Base-by-base conservation (phyloP, 2,329 filamentous ascomycete genomes). In the Fusarium sp. region DNA sequence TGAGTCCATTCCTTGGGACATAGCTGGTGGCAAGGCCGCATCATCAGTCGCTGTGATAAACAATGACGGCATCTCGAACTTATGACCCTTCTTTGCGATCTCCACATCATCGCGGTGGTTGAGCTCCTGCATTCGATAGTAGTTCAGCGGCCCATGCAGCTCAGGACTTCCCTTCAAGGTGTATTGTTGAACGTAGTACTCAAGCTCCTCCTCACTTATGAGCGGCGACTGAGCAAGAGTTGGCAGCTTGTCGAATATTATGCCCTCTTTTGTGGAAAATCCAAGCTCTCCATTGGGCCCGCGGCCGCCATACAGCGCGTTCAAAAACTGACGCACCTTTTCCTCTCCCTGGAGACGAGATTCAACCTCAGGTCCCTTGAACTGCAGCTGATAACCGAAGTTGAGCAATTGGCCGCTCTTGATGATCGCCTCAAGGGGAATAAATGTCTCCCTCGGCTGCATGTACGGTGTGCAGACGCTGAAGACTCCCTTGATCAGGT, bases 321-420 rank as follows among this genome's bases (percentile, higher is more conserved):
- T 88, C 69, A 98, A 78, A 74, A 97, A 92, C 71, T 89, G 86
- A 49, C 88, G 84, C 53, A 97, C 86, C 57, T 88, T 86, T 49
- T 87, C 85, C 73, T 86, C 84, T 33, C 87, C 87, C 24, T 85
- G 84, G 47, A 90, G 81, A 15, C 78, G 78, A 52, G 80, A 79
- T 75, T 95, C 89, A 10, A 94, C 81, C 17, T 91, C 89, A 0
- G 89, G 88, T 21, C 90, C 89, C 1, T 85, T 87, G 52, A 98
- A 87, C 70, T 97, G 93, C 45, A 96, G 77, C 83, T 98, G 95
- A 80, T 99, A 99, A 15, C 81, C 85, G 76, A 97, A 95, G 74
- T 92, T 91, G 43, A 90, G 89, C 40, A 92, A 72, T 21, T 77
- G 74, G 56, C 84, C 75, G 70, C 77, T 81, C 43, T 83, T 82